Conservation (phyloP, 148 eudicot genomes). For the Silene uniflora region DNA sequence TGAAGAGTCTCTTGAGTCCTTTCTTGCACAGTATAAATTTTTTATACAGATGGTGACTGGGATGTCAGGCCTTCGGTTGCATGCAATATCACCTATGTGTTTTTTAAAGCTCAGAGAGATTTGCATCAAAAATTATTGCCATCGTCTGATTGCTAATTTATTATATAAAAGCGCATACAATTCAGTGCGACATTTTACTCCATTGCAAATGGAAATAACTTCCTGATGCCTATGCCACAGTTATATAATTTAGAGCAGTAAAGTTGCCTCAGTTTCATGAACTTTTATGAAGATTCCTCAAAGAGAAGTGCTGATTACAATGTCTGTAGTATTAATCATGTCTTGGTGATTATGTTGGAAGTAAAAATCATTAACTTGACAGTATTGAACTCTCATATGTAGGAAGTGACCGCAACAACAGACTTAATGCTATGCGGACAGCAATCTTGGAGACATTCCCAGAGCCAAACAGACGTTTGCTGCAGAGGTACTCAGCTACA, state of each 20-base stretch:
- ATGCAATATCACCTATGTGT: too few relatives aligned
- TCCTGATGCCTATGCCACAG: not conserved
- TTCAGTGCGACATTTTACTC: too few relatives aligned
- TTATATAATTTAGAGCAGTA: not conserved
- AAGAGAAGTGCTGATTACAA: too few relatives aligned
- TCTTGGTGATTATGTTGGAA: not conserved
- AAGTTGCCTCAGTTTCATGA: not conserved
- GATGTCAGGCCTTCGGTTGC: not conserved
- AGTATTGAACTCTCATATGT: slow-evolving; percentile 18
- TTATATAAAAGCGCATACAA: too few relatives aligned
- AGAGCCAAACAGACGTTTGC: slow-evolving; percentile 87
- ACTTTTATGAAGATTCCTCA: too few relatives aligned
- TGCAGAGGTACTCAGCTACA: slow-evolving; percentile 67
- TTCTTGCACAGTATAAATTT: not conserved
- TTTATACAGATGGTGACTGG: not conserved
- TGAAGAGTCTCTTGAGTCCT: not conserved
- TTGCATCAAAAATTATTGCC: too few relatives aligned
- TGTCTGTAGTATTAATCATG: too few relatives aligned
- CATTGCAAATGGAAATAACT: not conserved
- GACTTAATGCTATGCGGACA: slow-evolving; percentile 70
- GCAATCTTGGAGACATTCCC: slow-evolving; percentile 96
- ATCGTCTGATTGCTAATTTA: too few relatives aligned
- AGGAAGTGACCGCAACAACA: slow-evolving; percentile 83
- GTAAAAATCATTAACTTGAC: not conserved
- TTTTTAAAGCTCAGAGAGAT: too few relatives aligned